phyloP scores from a whole-genome alignment of 345 rosid genomes.

The Linum tenue region DNA sequence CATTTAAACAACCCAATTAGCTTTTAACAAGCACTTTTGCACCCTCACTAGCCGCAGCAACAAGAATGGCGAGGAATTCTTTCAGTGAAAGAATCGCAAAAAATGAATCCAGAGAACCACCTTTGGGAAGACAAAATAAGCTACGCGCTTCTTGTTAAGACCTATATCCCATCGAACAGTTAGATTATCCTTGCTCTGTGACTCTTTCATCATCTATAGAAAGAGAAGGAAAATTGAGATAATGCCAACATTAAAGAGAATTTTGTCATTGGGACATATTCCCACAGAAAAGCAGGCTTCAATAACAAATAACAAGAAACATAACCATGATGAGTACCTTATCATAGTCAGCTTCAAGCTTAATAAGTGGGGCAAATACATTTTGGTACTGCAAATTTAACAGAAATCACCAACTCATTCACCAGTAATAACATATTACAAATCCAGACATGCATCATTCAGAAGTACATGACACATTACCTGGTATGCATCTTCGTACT shows the following conservation, averaged over 20 bases:
- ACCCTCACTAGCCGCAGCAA: neutral
- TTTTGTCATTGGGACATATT: too few species aligned
- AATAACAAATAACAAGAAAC: neutral
- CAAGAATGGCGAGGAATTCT: neutral
- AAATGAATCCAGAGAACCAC: constrained; percentile 27
- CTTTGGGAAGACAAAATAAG: constrained; percentile 95
- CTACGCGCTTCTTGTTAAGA: constrained; percentile 91
- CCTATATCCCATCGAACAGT: constrained; percentile 98
- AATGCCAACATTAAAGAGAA: neutral
- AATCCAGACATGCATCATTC: constrained; percentile 9
- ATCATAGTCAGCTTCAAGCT: constrained; percentile 99
- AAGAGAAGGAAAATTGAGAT: constrained; percentile 19
- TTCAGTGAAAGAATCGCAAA: constrained; percentile 5
- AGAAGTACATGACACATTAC: constrained; percentile 21
- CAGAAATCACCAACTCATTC: constrained; percentile 13
- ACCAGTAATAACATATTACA: constrained; percentile 6
- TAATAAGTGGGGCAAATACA: constrained; percentile 96
- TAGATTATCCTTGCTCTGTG: constrained; percentile 97
- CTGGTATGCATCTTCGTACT: constrained; percentile 99
- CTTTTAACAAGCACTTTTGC: constrained; percentile 8
- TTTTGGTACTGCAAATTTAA: constrained; percentile 81
- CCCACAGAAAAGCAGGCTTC: neutral
- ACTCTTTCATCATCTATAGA: constrained; percentile 97
- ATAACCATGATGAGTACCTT: constrained; percentile 40
- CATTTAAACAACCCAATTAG: constrained; percentile 18